Conservation (phyloP, 176 grass and related monocot species). For the Oryza rufipogon region DNA sequence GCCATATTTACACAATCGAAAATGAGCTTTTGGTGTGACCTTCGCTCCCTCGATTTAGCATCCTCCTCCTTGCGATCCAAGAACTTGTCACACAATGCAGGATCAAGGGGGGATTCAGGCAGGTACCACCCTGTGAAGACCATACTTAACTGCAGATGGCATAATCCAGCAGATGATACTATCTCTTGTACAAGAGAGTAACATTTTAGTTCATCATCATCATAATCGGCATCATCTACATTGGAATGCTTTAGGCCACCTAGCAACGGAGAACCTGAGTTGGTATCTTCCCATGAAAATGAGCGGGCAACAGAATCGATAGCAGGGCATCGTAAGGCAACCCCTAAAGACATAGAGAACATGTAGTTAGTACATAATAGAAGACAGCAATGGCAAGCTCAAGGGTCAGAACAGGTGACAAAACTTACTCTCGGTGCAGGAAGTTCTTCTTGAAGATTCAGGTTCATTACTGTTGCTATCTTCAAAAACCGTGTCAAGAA, state of each 20-base stretch:
- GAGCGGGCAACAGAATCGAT: conserved; percentile 54
- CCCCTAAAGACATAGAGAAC: conserved; percentile 30
- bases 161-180: conserved; percentile 68
- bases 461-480: conserved; percentile 52
- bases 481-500: conserved; percentile 74
- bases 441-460: conserved; percentile 55
- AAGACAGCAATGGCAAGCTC: conserved; percentile 11
- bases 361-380: conserved; percentile 25
- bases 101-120: conserved; percentile 68
- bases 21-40: conserved; percentile 79
- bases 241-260: conserved; percentile 29
- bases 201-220: conserved; percentile 60
- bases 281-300: conserved; percentile 69
- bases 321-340: conserved; percentile 45
- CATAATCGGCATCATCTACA: neutral
- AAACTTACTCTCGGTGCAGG: conserved; percentile 56
- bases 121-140: conserved; percentile 71
- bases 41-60: conserved; percentile 70
- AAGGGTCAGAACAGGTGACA: neutral
- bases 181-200: conserved; percentile 69
- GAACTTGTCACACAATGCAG: conserved; percentile 64
- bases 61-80: conserved; percentile 75
- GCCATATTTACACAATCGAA: conserved; percentile 78
- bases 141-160: conserved; percentile 44
- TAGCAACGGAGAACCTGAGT: conserved; percentile 38